Evolutionary conservation across 805 yeast species (phyloP).

Genomic region (Candida easanensis): DNA sequence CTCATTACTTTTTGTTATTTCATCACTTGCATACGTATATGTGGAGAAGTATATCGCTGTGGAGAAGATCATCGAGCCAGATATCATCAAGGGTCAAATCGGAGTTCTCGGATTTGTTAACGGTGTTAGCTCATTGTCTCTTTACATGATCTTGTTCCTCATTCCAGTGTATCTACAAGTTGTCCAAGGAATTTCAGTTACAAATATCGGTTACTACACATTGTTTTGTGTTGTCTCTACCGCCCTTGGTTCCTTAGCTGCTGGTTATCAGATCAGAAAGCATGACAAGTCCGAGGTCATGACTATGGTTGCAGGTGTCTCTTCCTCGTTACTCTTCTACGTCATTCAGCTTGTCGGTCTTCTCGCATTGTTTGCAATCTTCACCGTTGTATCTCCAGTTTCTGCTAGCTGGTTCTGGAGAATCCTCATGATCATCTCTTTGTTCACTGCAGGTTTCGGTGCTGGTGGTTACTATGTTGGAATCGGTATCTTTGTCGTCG

Average conservation of each 20-base stretch:
- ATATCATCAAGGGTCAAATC: conserved; percentile 36
- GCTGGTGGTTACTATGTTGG: conserved; percentile 41
- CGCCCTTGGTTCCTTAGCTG: conserved; percentile 37
- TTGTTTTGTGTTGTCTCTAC: conserved; percentile 39
- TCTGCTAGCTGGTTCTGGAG: conserved; percentile 19
- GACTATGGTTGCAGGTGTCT: conserved; percentile 24
- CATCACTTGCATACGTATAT: conserved; percentile 25
- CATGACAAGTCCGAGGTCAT: conserved; percentile 21
- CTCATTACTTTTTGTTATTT: conserved; percentile 13
- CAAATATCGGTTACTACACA: conserved; percentile 39
- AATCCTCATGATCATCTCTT: conserved; percentile 26
- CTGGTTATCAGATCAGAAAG: conserved; percentile 33
- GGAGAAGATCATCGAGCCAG: conserved; percentile 41
- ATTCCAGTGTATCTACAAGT: conserved; percentile 43
- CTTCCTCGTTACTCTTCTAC: conserved; percentile 15
- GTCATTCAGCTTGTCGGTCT: conserved; percentile 22
- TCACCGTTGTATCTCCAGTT: conserved; percentile 14
- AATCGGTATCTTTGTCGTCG: conserved; percentile 37
- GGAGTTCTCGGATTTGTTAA: conserved; percentile 37
- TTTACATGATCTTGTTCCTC: conserved; percentile 35
- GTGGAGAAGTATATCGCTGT: conserved; percentile 37
- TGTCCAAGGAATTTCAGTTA: conserved; percentile 38
- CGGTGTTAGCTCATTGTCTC: conserved; percentile 35
- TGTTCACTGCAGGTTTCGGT: conserved; percentile 34
- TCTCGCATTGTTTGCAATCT: conserved; percentile 9